A percentile compares a stretch with the other conserved stretches of the same genome.
phyloP scores from a whole-genome alignment of 2,329 filamentous ascomycete genomes.

The Calonectria pseudoreteaudii region DNA sequence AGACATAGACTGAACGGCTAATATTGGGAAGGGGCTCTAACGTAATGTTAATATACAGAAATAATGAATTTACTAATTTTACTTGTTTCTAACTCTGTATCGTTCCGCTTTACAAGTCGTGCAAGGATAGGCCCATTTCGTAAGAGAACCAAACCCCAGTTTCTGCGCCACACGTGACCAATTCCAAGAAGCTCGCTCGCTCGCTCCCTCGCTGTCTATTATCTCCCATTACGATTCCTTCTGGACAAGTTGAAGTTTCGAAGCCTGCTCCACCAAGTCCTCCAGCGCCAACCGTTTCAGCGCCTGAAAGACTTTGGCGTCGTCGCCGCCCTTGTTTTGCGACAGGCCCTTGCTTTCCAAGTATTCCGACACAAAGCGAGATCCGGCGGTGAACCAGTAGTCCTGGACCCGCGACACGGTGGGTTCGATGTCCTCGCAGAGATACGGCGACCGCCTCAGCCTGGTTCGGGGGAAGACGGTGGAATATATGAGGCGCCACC shows the following conservation, averaged over 20 bases:
- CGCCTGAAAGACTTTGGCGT: background rate
- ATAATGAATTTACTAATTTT: background rate
- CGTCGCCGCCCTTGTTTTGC: background rate
- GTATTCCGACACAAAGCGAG: background rate
- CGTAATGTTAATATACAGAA: background rate
- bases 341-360: background rate
- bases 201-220: background rate
- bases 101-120: background rate
- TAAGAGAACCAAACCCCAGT: no score
- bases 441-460: background rate
- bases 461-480: background rate
- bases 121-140: no score
- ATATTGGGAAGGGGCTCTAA: background rate
- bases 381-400: background rate
- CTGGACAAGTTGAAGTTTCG: background rate
- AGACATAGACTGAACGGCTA: background rate
- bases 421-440: background rate
- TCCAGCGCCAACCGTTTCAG: background rate
- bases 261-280: background rate
- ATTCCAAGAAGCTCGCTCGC: no score
- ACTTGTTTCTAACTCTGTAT: background rate
- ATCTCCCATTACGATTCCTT: background rate
- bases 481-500: background rate
- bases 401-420: background rate
- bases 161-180: no score